Evolutionary conservation across 2,329 filamentous ascomycete genomes (phyloP).

Genomic region (Phialocephala subalpina): DNA sequence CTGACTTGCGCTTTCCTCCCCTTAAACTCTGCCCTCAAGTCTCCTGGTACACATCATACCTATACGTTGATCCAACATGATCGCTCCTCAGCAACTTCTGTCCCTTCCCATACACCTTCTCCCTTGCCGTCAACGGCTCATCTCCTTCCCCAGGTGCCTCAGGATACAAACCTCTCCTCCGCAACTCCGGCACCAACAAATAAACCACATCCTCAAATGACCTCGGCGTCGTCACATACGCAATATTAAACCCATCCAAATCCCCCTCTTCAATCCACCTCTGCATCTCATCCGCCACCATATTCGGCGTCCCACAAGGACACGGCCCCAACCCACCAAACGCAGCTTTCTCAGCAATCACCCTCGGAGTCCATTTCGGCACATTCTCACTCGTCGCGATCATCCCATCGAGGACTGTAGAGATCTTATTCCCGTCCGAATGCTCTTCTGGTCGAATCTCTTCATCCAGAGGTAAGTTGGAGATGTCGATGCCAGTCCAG

Average conservation of each 20-base stretch:
- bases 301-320: conserved; percentile 55
- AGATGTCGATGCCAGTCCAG: conserved; percentile 75
- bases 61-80: conserved; percentile 5
- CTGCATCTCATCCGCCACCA: conserved; percentile 70
- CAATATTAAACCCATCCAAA: conserved; percentile 79
- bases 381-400: conserved; percentile 57
- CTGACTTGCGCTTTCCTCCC: too few species aligned
- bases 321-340: conserved; percentile 71
- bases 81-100: conserved; percentile 5
- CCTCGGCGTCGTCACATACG: conserved; percentile 70
- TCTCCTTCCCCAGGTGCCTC: conserved; percentile 4
- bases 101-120: conserved; percentile 14
- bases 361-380: conserved; percentile 75
- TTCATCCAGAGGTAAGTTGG: conserved; percentile 59
- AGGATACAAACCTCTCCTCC: conserved; percentile 53
- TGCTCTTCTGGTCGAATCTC: conserved; percentile 63
- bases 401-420: too few species aligned
- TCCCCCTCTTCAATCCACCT: conserved; percentile 73
- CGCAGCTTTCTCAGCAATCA: conserved; percentile 71
- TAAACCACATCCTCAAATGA: conserved; percentile 64
- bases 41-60: conserved; percentile 2
- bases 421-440: too few species aligned
- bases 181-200: conserved; percentile 47
- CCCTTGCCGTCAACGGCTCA: conserved; percentile 5
- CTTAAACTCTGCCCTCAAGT: too few species aligned